These are phyloP conservation scores for Oryza australiensis DNA, from an alignment of 176 grass and related monocot species.

Conservation along the genomic window DNA sequence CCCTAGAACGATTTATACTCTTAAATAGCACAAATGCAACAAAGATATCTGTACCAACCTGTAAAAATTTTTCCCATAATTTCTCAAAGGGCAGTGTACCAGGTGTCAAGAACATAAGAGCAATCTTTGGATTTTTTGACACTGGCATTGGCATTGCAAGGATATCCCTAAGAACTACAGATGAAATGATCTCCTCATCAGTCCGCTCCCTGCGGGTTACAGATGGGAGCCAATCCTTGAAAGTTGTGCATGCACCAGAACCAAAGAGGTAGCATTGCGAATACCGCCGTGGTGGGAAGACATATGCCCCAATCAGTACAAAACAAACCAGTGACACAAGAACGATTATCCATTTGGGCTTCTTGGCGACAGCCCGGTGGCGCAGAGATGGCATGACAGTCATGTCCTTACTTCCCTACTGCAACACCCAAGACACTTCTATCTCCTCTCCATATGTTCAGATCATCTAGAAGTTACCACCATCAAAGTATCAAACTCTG, in stretches of 20 bases:
- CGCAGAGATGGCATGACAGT: conserved; percentile 54
- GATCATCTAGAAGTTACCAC: conserved; percentile 37
- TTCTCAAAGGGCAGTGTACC: conserved; percentile 91
- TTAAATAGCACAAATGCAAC: conserved; percentile 12
- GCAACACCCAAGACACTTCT: conserved; percentile 44
- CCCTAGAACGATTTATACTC: neutral
- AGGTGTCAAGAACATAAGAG: conserved; percentile 93
- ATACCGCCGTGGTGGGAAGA: conserved; percentile 66
- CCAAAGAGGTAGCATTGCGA: conserved; percentile 79
- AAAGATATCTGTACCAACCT: conserved; percentile 48
- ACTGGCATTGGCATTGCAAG: conserved; percentile 62
- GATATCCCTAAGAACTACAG: conserved; percentile 67
- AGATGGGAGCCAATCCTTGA: conserved; percentile 81
- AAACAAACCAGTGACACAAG: conserved; percentile 77
- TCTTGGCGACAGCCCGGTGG: conserved; percentile 59
- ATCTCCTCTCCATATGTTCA: conserved; percentile 40
- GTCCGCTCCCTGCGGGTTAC: conserved; percentile 47
- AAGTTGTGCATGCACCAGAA: conserved; percentile 67
- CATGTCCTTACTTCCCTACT: conserved; percentile 54
- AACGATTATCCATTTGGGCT: conserved; percentile 89
- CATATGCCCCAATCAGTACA: conserved; percentile 70
- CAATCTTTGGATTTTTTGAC: conserved; percentile 77
- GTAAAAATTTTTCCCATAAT: conserved; percentile 94
- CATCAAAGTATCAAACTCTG: conserved; percentile 22
- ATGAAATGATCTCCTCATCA: conserved; percentile 79